Conservation (phyloP, 164 flowering plant species). For the Platanus orientalis region DNA sequence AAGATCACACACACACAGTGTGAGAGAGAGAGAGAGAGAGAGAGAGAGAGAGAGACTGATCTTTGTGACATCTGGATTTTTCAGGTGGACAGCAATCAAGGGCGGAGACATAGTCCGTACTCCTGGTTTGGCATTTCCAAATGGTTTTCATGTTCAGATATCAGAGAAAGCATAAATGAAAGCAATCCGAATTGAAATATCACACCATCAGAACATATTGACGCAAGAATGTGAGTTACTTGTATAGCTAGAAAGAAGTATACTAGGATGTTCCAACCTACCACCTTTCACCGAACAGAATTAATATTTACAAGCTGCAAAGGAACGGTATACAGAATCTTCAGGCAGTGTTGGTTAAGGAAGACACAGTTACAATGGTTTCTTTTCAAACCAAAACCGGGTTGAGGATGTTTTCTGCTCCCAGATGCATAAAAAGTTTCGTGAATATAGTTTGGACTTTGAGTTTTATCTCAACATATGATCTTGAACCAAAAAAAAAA, state of each 20-base stretch:
- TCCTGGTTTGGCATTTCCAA: slow-evolving; percentile 84
- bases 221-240: slow-evolving; percentile 1
- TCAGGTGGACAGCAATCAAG: slow-evolving; percentile 67
- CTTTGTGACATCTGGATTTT: slow-evolving; percentile 2
- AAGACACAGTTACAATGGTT: slow-evolving; percentile 3
- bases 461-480: slow-evolving; percentile 10
- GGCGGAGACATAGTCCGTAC: slow-evolving; percentile 84
- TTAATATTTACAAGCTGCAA: slow-evolving; percentile 15
- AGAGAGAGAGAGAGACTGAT: slow-evolving; percentile 14
- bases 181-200: slow-evolving; percentile 1
- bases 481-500: neutral
- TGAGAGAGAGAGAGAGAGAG: neutral
- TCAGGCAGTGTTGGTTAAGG: slow-evolving; percentile 6
- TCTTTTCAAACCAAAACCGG: slow-evolving; percentile 6
- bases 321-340: slow-evolving; percentile 1
- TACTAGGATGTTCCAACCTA: neutral
- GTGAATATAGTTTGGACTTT: slow-evolving; percentile 6
- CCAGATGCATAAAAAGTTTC: slow-evolving; percentile 15
- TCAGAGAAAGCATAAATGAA: slow-evolving; percentile 29
- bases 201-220: slow-evolving; percentile 1
- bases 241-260: neutral
- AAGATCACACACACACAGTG: neutral
- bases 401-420: slow-evolving; percentile 3
- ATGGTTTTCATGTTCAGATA: slow-evolving; percentile 66
- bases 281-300: neutral